Conservation (phyloP, 495 filamentous ascomycete species). For the Coniosporium apollinis region DNA sequence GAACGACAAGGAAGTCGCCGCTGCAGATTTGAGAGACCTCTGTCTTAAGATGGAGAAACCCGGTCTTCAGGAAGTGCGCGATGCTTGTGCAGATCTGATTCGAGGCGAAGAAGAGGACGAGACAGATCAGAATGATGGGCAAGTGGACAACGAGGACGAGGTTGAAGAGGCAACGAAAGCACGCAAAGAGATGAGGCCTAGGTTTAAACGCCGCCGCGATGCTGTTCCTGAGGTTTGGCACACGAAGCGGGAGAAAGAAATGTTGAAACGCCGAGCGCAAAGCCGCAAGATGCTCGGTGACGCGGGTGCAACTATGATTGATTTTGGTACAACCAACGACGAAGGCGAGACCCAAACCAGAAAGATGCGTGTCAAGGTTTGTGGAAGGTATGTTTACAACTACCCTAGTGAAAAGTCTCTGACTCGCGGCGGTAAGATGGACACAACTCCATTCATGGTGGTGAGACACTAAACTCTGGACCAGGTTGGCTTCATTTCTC, state of each 20-base stretch:
- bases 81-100: slow-evolving; percentile 35
- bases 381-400: slow-evolving; percentile 36
- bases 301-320: slow-evolving; percentile 1
- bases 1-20: slow-evolving; percentile 24
- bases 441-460: too few species aligned
- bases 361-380: slow-evolving; percentile 32
- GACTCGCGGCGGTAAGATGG: slow-evolving; percentile 7
- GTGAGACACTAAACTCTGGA: too few species aligned
- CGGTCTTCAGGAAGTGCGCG: slow-evolving; percentile 30
- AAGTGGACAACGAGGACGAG: not conserved
- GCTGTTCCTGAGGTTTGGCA: slow-evolving; percentile 14
- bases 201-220: not conserved
- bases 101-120: slow-evolving; percentile 19
- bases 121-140: not conserved
- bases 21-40: slow-evolving; percentile 31
- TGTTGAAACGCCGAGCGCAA: slow-evolving; percentile 2
- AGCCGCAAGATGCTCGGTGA: slow-evolving; percentile 4
- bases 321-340: slow-evolving; percentile 15
- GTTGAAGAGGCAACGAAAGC: slow-evolving; percentile 9
- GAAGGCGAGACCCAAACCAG: slow-evolving; percentile 11
- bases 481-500: slow-evolving; percentile 41
- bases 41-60: slow-evolving; percentile 31
- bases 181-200: not conserved
- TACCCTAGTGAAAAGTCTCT: slow-evolving; percentile 35
- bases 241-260: slow-evolving; percentile 13